Percentiles rank a stretch among this genome's conserved stretches.
phyloP scores from a whole-genome alignment of 2,329 filamentous ascomycete species.

The Chaetothyriales sp. region DNA sequence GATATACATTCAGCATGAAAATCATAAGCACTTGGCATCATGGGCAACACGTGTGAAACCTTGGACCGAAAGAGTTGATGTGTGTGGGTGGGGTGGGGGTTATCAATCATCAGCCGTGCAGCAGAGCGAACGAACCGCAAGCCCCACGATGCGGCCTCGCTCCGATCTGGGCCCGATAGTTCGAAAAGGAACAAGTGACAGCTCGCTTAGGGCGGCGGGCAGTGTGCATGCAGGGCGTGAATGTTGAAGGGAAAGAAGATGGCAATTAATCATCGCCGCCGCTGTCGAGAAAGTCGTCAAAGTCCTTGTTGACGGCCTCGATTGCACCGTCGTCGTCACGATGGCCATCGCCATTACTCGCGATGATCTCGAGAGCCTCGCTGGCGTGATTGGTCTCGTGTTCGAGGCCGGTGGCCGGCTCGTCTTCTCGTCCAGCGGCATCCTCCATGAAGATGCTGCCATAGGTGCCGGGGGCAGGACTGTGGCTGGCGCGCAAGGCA shows the following conservation, averaged over 20 bases:
- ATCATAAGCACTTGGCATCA: neutral
- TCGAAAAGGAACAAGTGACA: too few species aligned
- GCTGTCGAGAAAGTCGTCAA: constrained; percentile 19
- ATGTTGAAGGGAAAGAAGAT: too few species aligned
- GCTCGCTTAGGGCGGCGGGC: too few species aligned
- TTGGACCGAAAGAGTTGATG: neutral
- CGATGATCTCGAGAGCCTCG: constrained; percentile 29
- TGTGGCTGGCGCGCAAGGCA: constrained; percentile 25
- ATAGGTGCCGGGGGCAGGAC: constrained; percentile 9
- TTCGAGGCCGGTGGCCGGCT: constrained; percentile 12
- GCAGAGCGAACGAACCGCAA: neutral
- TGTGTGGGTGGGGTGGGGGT: neutral
- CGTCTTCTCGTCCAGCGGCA: constrained; percentile 27
- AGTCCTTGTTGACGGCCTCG: constrained; percentile 14
- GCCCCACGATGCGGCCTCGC: neutral
- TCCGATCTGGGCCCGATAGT: too few species aligned
- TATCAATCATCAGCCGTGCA: neutral
- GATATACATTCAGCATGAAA: neutral
- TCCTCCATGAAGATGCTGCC: constrained; percentile 35
- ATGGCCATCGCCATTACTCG: constrained; percentile 14
- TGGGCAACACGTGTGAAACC: neutral
- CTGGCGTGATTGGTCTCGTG: constrained; percentile 34
- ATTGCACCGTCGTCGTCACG: constrained; percentile 16
- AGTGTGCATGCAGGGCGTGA: too few species aligned
- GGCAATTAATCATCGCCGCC: constrained; percentile 1